Evolutionary conservation across 2,329 filamentous ascomycete genomes (phyloP).

Genomic region (Plectosphaerella plurivora): DNA sequence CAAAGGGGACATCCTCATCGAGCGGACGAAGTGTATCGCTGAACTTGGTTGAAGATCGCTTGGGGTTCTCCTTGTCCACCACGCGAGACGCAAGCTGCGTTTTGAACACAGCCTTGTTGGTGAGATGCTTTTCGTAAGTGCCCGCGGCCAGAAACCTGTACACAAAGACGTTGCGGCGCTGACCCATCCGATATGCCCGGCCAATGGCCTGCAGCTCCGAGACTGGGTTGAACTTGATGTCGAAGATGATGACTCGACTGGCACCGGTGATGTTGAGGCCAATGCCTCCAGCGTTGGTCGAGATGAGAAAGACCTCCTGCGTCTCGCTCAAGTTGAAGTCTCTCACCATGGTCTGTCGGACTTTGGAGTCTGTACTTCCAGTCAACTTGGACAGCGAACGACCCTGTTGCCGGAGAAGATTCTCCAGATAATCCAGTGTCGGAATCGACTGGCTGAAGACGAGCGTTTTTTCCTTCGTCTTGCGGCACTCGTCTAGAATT

Average conservation of each 20-base stretch:
- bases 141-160: constrained; percentile 77
- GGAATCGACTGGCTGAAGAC: constrained; percentile 73
- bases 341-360: constrained; percentile 61
- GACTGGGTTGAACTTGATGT: constrained; percentile 76
- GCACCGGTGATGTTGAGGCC: constrained; percentile 82
- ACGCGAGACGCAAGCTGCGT: constrained; percentile 73
- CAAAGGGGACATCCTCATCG: constrained; percentile 45
- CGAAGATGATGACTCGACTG: constrained; percentile 82
- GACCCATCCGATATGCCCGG: constrained; percentile 79
- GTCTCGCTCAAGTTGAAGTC: constrained; percentile 56
- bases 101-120: constrained; percentile 77
- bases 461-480: constrained; percentile 66
- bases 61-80: constrained; percentile 76
- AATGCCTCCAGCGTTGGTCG: constrained; percentile 74
- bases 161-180: constrained; percentile 75
- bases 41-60: constrained; percentile 51
- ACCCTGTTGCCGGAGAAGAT: constrained; percentile 44
- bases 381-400: constrained; percentile 59
- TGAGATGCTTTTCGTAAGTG: constrained; percentile 71
- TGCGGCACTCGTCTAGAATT: constrained; percentile 64
- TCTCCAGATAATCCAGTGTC: constrained; percentile 65
- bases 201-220: constrained; percentile 85
- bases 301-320: constrained; percentile 69
- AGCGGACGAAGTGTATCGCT: neutral
- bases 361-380: constrained; percentile 51